Evolutionary conservation across 257 asterid species (phyloP), one percentile per base, ranked within the genome.

Genomic region (Petunia axillaris): DNA sequence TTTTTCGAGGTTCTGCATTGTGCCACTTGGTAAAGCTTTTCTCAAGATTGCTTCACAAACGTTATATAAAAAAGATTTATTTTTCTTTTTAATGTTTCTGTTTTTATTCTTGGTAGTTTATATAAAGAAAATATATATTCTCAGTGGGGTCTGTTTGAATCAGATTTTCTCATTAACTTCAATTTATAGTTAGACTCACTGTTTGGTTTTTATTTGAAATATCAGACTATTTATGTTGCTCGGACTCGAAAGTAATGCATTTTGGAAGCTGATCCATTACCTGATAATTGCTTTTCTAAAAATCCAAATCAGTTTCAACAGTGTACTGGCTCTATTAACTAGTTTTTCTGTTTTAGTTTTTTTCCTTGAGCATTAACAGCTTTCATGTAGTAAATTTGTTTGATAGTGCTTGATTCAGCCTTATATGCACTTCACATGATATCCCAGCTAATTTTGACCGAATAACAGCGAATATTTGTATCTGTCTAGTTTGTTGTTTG

Each of bases 1-100:
- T 9, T 55, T 3, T 75, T 85, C 50, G 84, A 90, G 94, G 94
- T 91, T 90, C 86, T 91, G 92, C 88, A 79, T 91, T 65, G 79
- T 90, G 78, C 94, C 94, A 52, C 84, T 91, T 15, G 90, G 89
- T 41, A 91, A 90, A 83, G 85, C 81, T 41, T 64, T 90, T 75
- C 16, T 90, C 46, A 80, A 79, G 65, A 87, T 81, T 82, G 87
- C 91, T 16, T 87, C 91, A 3, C 88, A 91, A 83, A 81, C 90
- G 94, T 94, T 91, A 91, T 16, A 55, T 3, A 44, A 67, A 57
- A 71, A 14, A 8, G 43, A 46, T 53, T 2, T 80, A 14, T 62
- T 41, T 50, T 79, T 68, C 77, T 65, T 10, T 79, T 2, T 13
- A 13, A 25, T 62, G 43, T 83, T 54, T 16, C 50, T n/a, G 11